Evolutionary conservation across 1,284 basidiomycete genomes (phyloP), one percentile per base, ranked within the genome.

Genomic region (Coniophora puteana): DNA sequence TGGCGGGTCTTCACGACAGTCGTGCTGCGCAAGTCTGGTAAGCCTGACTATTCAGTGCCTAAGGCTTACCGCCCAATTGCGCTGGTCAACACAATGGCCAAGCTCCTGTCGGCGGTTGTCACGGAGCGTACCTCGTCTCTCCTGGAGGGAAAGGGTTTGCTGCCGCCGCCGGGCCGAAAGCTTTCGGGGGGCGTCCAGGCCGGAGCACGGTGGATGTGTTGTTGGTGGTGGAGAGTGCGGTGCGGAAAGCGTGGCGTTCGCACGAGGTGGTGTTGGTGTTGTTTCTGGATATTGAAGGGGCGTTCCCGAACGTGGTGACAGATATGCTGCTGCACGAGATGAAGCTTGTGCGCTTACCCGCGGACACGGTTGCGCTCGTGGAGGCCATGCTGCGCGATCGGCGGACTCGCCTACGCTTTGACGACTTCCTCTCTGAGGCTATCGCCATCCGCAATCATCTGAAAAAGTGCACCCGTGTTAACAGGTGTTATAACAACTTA

Each of bases 151-250:
- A 37, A 49, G 38, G 16, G 37, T 3, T 37, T 55, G 11, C 44
- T 57, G 8, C 55, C 49, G n/a, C n/a, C n/a, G n/a, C n/a, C n/a
- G n/a, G n/a, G 5, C 20, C 5, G n/a, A 46, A 40, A 26, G 54
- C 56, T 32, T 58, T 53, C 36, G 51, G 57, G 6, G 51, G 54
- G 2, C 18, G 53, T 27, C 50, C 56, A 23, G 57, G 58, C 10
- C 31, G 50, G 7, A 44, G 48, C 0, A 55, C 56, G 5, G 51
- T 45, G 0, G 58, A 59, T 44, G 36, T n/a, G n/a, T n/a, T n/a
- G n/a, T n/a, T n/a, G n/a, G n/a, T n/a, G n/a, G n/a, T n/a, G n/a
- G n/a, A n/a, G n/a, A n/a, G n/a, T n/a, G n/a, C n/a, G n/a, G n/a
- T n/a, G n/a, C n/a, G n/a, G n/a, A n/a, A n/a, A n/a, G n/a, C n/a